Percentiles rank a stretch among this genome's conserved stretches.
These are phyloP conservation scores for Aspergillus ochraceoroseus DNA, from an alignment of 2,329 filamentous ascomycete genomes.

Conservation along the genomic window DNA sequence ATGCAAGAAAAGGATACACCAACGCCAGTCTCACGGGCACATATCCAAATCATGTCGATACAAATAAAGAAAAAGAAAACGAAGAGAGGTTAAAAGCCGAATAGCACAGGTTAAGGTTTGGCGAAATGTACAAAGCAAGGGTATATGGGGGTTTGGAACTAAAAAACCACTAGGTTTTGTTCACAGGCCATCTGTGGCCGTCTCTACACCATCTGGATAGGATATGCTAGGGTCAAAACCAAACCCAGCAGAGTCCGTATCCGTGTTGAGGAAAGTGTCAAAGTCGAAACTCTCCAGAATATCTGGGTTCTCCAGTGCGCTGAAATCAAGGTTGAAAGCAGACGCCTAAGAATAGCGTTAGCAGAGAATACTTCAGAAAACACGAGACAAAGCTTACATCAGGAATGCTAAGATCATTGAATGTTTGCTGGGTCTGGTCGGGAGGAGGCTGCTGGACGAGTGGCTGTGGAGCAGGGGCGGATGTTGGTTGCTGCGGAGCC, in stretches of 20 bases:
- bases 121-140: constrained; percentile 39
- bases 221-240: constrained; percentile 41
- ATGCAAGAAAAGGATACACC: constrained; percentile 32
- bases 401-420: constrained; percentile 34
- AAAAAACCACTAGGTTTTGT: constrained; percentile 32
- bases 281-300: constrained; percentile 58
- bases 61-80: constrained; percentile 17
- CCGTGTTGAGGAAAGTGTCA: constrained; percentile 61
- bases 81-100: constrained; percentile 22
- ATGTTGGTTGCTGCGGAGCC: constrained; percentile 33
- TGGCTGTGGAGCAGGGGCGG: constrained; percentile 34
- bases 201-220: constrained; percentile 43
- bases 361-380: constrained; percentile 3
- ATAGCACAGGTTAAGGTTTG: constrained; percentile 19
- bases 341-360: constrained; percentile 26
- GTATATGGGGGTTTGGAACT: constrained; percentile 37
- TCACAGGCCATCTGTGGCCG: constrained; percentile 39
- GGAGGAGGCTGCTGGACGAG: constrained; percentile 35
- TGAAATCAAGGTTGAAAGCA: constrained; percentile 43
- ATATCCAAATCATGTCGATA: constrained; percentile 31
- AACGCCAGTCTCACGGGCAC: constrained; percentile 35
- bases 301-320: constrained; percentile 44
- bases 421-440: constrained; percentile 32
- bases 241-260: constrained; percentile 42
- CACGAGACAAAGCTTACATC: constrained; percentile 31